Evolutionary conservation across 352 stramenopile species (phyloP).

Genomic region (Phytophthora boehmeriae): DNA sequence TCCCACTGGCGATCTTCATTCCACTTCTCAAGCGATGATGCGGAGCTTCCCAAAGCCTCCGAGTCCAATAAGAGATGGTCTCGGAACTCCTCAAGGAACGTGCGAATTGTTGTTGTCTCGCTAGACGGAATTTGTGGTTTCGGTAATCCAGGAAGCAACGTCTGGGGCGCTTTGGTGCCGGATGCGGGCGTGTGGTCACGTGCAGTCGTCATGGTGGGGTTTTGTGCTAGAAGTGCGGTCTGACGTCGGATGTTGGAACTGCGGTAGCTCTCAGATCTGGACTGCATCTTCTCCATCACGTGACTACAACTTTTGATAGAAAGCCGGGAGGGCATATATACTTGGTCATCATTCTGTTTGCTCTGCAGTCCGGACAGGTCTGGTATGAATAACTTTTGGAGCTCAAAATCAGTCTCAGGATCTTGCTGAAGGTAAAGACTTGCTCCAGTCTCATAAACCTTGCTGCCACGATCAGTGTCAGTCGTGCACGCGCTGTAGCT

Average conservation of each 20-base stretch:
- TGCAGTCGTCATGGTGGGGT: slow-evolving; percentile 16
- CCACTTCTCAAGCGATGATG: slow-evolving; percentile 17
- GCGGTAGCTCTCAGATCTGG: slow-evolving; percentile 24
- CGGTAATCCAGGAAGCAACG: slow-evolving; percentile 38
- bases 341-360: not conserved
- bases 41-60: slow-evolving; percentile 24
- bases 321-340: slow-evolving; percentile 1
- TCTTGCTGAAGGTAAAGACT: slow-evolving; percentile 28
- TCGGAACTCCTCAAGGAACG: slow-evolving; percentile 54
- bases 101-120: slow-evolving; percentile 40
- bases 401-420: slow-evolving; percentile 9
- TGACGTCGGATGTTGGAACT: slow-evolving; percentile 20
- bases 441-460: slow-evolving; percentile 5
- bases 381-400: slow-evolving; percentile 10
- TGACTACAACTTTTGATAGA: not conserved
- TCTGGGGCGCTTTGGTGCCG: slow-evolving; percentile 21
- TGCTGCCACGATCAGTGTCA: slow-evolving; percentile 3
- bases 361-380: not conserved
- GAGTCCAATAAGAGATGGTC: slow-evolving; percentile 51
- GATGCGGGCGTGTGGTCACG: slow-evolving; percentile 5
- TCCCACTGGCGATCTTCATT: slow-evolving; percentile 53
- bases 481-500: slow-evolving; percentile 5
- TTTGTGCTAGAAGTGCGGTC: slow-evolving; percentile 26
- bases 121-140: slow-evolving; percentile 39
- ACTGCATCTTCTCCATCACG: slow-evolving; percentile 6